Percentiles rank a stretch among this genome's conserved stretches.
Conservation (phyloP, 257 asterid genomes). For the Marsdenia floribunda region DNA sequence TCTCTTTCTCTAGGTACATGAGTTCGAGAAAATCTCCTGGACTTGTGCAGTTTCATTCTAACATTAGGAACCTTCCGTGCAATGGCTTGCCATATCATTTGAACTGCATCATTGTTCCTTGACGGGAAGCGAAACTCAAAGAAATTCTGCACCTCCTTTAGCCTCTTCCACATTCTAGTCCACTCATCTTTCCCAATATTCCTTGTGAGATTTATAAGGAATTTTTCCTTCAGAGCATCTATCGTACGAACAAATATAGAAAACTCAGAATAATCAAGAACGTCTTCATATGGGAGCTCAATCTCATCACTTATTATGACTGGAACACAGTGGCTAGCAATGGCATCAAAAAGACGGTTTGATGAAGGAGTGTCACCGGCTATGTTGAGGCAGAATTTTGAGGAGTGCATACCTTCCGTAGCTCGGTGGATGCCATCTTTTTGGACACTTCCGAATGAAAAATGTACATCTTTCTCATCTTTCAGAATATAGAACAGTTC, state of each 20-base stretch:
- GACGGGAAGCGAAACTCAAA: conserved; percentile 62
- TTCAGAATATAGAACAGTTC: conserved; percentile 54
- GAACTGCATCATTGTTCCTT: conserved; percentile 53
- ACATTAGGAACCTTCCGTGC: conserved; percentile 50
- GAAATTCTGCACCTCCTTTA: conserved; percentile 44
- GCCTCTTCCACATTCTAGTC: conserved; percentile 63
- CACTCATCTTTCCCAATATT: conserved; percentile 47
- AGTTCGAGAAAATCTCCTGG: conserved; percentile 27
- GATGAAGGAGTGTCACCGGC: conserved; percentile 89
- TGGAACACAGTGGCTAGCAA: conserved; percentile 78
- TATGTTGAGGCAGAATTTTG: conserved; percentile 78
- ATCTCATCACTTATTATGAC: conserved; percentile 69
- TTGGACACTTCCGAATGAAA: conserved; percentile 56
- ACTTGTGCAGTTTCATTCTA: conserved; percentile 34
- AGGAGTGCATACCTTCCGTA: conserved; percentile 53
- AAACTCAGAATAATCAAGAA: conserved; percentile 63
- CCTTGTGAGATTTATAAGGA: conserved; percentile 45
- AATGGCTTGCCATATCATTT: conserved; percentile 74
- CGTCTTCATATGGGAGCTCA: conserved; percentile 74
- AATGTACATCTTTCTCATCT: conserved; percentile 69
- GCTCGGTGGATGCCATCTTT: conserved; percentile 57
- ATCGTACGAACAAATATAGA: conserved; percentile 45
- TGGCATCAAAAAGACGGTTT: conserved; percentile 77
- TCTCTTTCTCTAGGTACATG: conserved; percentile 23
- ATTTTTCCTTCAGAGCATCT: conserved; percentile 49